A percentile compares a stretch with the other conserved stretches of the same genome.
phyloP scores from a whole-genome alignment of 257 asterid species.

The Sherardia arvensis region DNA sequence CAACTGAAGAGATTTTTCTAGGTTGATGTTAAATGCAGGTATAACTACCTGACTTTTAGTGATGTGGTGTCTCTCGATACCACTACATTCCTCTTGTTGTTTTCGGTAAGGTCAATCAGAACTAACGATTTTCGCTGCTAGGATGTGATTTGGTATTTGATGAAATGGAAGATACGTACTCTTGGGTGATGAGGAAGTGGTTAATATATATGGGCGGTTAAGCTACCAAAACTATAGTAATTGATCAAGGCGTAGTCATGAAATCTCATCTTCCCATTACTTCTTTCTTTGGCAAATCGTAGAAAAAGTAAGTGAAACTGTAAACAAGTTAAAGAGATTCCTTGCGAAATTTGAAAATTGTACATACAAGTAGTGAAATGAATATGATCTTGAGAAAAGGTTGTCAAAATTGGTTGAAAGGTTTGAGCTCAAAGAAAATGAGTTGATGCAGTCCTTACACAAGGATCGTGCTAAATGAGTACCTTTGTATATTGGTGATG shows the following conservation, averaged over 20 bases:
- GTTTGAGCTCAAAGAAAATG: too few relatives aligned
- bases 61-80: conserved; percentile 92
- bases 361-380: too few relatives aligned
- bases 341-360: too few relatives aligned
- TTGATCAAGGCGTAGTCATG: conserved; percentile 58
- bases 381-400: too few relatives aligned
- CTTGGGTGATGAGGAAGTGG: conserved; percentile 87
- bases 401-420: too few relatives aligned
- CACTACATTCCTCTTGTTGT: conserved; percentile 73
- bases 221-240: conserved; percentile 66
- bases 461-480: conserved; percentile 74
- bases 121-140: conserved; percentile 80
- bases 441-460: conserved; percentile 53
- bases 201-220: conserved; percentile 78
- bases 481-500: conserved; percentile 54
- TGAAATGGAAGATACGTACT: conserved; percentile 54
- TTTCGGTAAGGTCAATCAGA: conserved; percentile 87
- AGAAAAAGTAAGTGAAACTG: conserved; percentile 61
- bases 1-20: too few relatives aligned
- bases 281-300: conserved; percentile 65
- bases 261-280: conserved; percentile 58
- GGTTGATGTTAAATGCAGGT: too few relatives aligned
- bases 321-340: conserved; percentile 62
- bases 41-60: conserved; percentile 54
- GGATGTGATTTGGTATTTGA: conserved; percentile 93